Evolutionary conservation across 129 eudicot genomes (phyloP), one percentile per base, ranked within the genome.

Genomic region (Flaveria sonorensis): DNA sequence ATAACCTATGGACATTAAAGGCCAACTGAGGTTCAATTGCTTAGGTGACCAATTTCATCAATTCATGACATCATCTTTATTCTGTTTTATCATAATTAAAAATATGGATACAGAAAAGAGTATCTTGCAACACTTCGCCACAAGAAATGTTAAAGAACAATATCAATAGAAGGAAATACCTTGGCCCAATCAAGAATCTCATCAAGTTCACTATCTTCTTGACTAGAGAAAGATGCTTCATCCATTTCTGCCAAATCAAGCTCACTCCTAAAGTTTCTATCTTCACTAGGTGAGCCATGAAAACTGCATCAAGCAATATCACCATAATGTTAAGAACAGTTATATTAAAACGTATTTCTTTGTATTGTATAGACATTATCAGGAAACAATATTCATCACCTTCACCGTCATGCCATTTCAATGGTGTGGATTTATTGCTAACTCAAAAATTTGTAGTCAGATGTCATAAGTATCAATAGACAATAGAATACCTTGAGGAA

Each of bases 141-240:
- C 26, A 26, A 51, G 21, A 36, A 53, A 66, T 23, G 56, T 66
- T 61, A 18, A 66, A 48, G n/a, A 48, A 71, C 40, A 68, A 45
- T 21, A 70, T 16, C 73, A 24, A 62, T 28, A 53, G 12, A 63
- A 46, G 72, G 26, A 56, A 70, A 71, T 36, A 95, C 99, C 96
- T 95, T 95, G 36, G 99, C 99, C 99, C 99, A 95, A 70, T 95
- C 95, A 75, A 95, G 88, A 77, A 95, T 88, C 77, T 91, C 92
- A 43, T 76, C 82, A 72, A 88, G 97, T 76, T 83, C 93, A 42
- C 73, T 87, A 84, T 83, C 84, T 76, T 86, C 96, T 80, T 87
- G 96, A 71, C 96, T 95, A 75, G 97, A 95, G 77, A 84, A 86
- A 51, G 94, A 91, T 13, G 95, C 82, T 70, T 91, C 99, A 43